Evolutionary conservation across 139 green algal species (phyloP), one percentile per base, ranked within the genome.

Genomic region (Axilococcus clingmanii): DNA sequence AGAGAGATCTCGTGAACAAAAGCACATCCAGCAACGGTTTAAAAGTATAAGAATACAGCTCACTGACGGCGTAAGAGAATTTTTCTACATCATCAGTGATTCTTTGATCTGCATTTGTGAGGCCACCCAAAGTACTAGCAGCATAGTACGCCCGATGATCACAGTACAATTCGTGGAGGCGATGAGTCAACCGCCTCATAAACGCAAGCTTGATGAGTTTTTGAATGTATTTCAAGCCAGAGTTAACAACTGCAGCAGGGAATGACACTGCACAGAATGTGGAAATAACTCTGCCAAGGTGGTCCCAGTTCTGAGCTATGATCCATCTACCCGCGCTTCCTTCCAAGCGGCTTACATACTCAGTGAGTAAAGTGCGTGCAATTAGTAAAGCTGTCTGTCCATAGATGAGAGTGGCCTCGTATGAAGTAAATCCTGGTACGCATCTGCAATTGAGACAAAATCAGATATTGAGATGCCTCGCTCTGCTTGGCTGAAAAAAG

Each of bases 61-160:
- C 71, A 16, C 31, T 40, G 45, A 94, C 71, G 41, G 79, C 63
- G 38, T 72, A 77, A 22, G 66, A 68, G 52, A 96, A 97, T 70
- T 91, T 89, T 57, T 97, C 89, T 48, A 96, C 82, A 40, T 97
- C 90, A 65, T 94, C 86, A 1, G 82, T 91, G 44, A 96, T 84
- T 48, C 88, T 75, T 79, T 96, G 87, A 57, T 97, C 90, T 5
- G 86, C 81, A 58, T 86, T 76, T 15, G 83, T 93, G 23, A 97
- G 72, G 38, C 82, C 76, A 76, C 89, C 84, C 25, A 96, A 78
- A 4, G 75, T 86, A 36, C 66, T 78, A 6, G 89, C 89, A 1
- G 82, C 77, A 56, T 96, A 97, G 75, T 96, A 97, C 7, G 78
- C 79, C 12, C 80, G 68, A 77, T 95, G 91, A 59, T 38, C 69